Evolutionary conservation across 2,329 filamentous ascomycete genomes (phyloP), one percentile per base, ranked within the genome.

Genomic region (Talaromyces sp.): DNA sequence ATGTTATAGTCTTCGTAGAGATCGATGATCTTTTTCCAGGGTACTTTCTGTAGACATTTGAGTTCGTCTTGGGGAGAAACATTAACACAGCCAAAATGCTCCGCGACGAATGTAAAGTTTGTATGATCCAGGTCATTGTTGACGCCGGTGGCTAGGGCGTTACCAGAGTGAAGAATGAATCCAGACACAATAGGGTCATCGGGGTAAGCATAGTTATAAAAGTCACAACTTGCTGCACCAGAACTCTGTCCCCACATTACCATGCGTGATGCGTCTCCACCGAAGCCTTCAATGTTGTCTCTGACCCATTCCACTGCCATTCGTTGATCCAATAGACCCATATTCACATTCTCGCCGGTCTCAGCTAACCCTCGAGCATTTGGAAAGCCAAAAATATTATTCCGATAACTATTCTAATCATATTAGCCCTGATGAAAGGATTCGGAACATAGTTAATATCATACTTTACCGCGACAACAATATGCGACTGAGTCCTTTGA

Each of bases 21-120:
- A n/a, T n/a, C n/a, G n/a, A n/a, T n/a, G n/a, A n/a, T n/a, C n/a
- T n/a, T n/a, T n/a, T n/a, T n/a, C n/a, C n/a, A n/a, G 4, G 49
- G 49, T 4, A 52, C 44, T 17, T 52, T 29, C 49, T 52, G 49
- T 44, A 52, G 47, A 22, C 49, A 52, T n/a, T 47, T 44, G 14
- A 69, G 24, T 47, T 65, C 56, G 19, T 51, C 54, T 2, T 45
- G 49, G n/a, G 57, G 41, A 17, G 58, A 55, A 17, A 50, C 39
- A 17, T 41, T 46, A 14, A 52, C 47, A 46, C 67, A 69, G 33
- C 64, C 65, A 14, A 67, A 27, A 17, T 57, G 49, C 8, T 52
- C 47, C 14, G 66, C 65, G 6, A 68, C 62, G 41, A 65, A 67
- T 14, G 58, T 65, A 50, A 68, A 69, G 44, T 64, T 64, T 9